Conservation (phyloP, 352 stramenopile species). For the Pythium aristosporum region DNA sequence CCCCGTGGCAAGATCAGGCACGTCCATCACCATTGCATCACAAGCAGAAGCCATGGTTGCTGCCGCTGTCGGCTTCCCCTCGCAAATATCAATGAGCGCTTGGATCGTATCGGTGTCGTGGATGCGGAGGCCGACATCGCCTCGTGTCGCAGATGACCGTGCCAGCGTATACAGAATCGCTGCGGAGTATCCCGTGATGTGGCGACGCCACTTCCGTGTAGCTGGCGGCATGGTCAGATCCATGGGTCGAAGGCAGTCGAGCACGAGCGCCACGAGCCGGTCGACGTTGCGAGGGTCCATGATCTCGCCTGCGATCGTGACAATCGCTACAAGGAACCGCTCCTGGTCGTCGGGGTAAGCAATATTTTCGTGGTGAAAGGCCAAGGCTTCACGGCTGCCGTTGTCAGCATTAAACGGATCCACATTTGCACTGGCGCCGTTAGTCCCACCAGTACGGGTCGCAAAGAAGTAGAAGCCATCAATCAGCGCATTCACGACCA, state of each 20-base stretch:
- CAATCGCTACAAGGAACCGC: conserved; percentile 68
- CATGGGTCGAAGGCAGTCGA: conserved; percentile 40
- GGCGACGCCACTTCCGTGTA: conserved; percentile 35
- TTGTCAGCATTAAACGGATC: conserved; percentile 11
- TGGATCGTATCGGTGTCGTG: conserved; percentile 43
- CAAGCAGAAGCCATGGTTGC: neutral
- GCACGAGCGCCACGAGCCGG: conserved; percentile 46
- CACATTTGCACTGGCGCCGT: neutral
- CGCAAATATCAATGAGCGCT: conserved; percentile 53
- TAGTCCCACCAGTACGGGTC: neutral
- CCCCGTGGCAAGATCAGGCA: neutral
- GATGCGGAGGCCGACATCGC: conserved; percentile 45
- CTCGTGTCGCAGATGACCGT: conserved; percentile 49
- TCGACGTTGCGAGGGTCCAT: conserved; percentile 63
- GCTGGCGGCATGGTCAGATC: conserved; percentile 20
- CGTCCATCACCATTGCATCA: neutral
- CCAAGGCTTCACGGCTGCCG: conserved; percentile 18
- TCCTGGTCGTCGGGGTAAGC: conserved; percentile 62
- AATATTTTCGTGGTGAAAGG: conserved; percentile 41
- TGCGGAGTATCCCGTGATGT: conserved; percentile 48
- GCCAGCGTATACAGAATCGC: conserved; percentile 55
- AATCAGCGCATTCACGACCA: conserved; percentile 50
- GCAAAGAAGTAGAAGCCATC: conserved; percentile 57
- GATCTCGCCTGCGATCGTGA: conserved; percentile 59
- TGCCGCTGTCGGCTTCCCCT: conserved; percentile 18